Evolutionary conservation across 495 filamentous ascomycete genomes (phyloP), one percentile per base, ranked within the genome.

Genomic region (Echria macrotheca): DNA sequence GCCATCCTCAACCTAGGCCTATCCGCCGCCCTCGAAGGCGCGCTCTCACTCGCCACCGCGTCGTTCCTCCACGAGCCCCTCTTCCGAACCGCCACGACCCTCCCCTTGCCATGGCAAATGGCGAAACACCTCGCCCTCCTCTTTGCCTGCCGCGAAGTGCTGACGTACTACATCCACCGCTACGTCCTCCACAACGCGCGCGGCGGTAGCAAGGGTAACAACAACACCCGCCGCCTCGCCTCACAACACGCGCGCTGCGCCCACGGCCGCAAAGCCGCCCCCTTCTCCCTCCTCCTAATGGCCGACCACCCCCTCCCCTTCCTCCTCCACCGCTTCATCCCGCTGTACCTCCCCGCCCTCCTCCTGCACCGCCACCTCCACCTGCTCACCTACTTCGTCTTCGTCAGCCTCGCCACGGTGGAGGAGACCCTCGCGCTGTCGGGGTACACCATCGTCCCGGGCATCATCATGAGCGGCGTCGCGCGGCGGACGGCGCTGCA

Each of bases 271-370:
- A 48, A 49, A 37, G 51, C 61, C 4, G 64, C 78, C 0, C 84
- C 87, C 1, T 90, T 78, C 69, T 75, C 84, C 17, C 59, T 75
- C 19, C 62, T 75, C 82, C 38, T 79, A 75, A 53, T 84, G 75
- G 32, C 82, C 60, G 89, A 96, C 65, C 88, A 95, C 55, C 89
- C 90, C 0, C 24, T 85, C n/a, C 69, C 79, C 4, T 85, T 89
- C 53, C 66, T 95, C 1, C 56, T 94, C 9, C 68, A 72, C 44
- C 80, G 74, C 39, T 86, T 87, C 57, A 29, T 91, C 15, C 91
- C 91, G 0, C 75, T 80, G 14, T 91, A 88, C 63, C 55, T 85
- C 2, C 88, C 91, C 7, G 83, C 61, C 1, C 23, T 59, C 14
- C n/a, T 41, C 4, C 43, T 58, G 6, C 33, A 49, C 25, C 6